Base-by-base conservation (phyloP, 352 stramenopile species). In the Phytophthora chlamydospora region DNA sequence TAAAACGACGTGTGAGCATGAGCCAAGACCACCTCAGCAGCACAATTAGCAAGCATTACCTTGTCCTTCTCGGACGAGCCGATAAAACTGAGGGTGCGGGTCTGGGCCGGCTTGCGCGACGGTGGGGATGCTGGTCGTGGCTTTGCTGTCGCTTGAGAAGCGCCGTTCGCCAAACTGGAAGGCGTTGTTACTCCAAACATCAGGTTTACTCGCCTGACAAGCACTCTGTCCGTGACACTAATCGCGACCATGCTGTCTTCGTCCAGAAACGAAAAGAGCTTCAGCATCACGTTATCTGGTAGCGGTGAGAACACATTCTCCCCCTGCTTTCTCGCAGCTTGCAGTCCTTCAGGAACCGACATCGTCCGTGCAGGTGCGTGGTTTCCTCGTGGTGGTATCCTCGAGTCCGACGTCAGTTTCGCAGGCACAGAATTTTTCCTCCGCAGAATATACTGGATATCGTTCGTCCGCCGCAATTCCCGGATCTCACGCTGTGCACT, bases 401-500 rank as follows among this genome's bases (percentile, higher is more conserved):
- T 71, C 31, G 41, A 31, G 17, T 71, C 39, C 11, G 52, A 54
- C 12, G 57, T 14, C 24, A 55, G 39, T n/a, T 60, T 71, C 16
- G 47, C 6, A 2, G 54, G 54, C 27, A 69, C 36, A 2, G 51
- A 62, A 47, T 45, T 78, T 13, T 70, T 77, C 32, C 68, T 85
- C 29, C 36, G 51, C 19, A 94, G 68, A 27, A 92, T 61, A 19
- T 69, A 75, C 50, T 90, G 83, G 35, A 94, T 90, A 42, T 86
- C 84, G 55, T 82, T 85, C 14, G 78, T 76, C 21, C 81, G 72
- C 52, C 84, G 72, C 29, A 94, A 49, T 19, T 92, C 85, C 33
- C 81, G 83, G 42, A 94, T 91, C 40, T 92, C 83, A 10, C 83
- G 78, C 49, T 94, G 85, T 0, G 85, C 83, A 32, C 58, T 78